Conservation (phyloP, 495 filamentous ascomycete species). For the Cetradonia linearis region DNA sequence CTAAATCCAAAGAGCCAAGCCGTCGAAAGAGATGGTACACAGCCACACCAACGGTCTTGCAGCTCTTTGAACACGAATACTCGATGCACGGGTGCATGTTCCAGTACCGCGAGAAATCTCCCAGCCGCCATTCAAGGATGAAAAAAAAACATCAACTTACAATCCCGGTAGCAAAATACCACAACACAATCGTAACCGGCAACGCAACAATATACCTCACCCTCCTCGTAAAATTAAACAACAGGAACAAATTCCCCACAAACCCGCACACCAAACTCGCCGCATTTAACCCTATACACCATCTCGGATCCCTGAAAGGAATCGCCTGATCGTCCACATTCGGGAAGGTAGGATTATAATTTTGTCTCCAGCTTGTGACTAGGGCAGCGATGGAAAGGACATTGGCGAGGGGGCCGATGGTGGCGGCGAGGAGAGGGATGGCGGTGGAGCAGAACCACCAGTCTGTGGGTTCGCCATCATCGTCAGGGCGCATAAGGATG, state of each 20-base stretch:
- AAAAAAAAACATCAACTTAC: slow-evolving; percentile 35
- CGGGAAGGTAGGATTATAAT: slow-evolving; percentile 27
- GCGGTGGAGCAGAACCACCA: slow-evolving; percentile 78
- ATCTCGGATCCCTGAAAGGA: slow-evolving; percentile 41
- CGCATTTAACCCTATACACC: slow-evolving; percentile 52
- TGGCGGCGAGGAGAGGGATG: slow-evolving; percentile 63
- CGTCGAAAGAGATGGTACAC: not conserved
- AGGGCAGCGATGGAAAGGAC: slow-evolving; percentile 66
- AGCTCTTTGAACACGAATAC: not conserved
- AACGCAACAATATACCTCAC: slow-evolving; percentile 71
- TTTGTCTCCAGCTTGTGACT: slow-evolving; percentile 53
- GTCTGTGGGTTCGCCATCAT: slow-evolving; percentile 42
- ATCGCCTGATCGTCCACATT: slow-evolving; percentile 34
- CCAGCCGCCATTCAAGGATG: too few species aligned
- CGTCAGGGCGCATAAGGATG: slow-evolving; percentile 36
- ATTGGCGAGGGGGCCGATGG: slow-evolving; percentile 63
- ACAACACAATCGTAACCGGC: slow-evolving; percentile 55
- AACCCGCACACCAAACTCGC: slow-evolving; percentile 56
- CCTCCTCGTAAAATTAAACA: slow-evolving; percentile 73
- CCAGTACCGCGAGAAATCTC: too few species aligned
- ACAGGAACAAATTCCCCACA: slow-evolving; percentile 59
- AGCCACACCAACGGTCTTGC: not conserved
- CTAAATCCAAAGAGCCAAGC: not conserved
- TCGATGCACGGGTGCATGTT: too few species aligned
- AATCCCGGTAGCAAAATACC: slow-evolving; percentile 56